Evolutionary conservation across 192 early-diverging fungal genomes (phyloP).

Genomic region (Cladochytrium replicatum): DNA sequence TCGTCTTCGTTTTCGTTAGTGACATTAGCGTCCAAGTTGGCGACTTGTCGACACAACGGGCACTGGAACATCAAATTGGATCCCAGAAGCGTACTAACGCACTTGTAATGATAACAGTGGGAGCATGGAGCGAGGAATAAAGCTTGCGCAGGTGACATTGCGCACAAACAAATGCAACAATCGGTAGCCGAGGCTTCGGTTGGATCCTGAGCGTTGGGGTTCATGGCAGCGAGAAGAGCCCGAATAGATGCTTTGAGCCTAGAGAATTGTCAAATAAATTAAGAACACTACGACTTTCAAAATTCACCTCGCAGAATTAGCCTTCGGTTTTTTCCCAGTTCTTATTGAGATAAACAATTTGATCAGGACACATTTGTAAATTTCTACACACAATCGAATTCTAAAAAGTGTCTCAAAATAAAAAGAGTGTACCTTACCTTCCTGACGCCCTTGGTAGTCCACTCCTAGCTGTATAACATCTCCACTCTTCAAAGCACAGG

Average conservation of each 20-base stretch:
- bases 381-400: constrained; percentile 41
- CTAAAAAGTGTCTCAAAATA: background rate
- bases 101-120: constrained; percentile 90
- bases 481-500: constrained; percentile 56
- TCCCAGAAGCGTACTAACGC: constrained; percentile 73
- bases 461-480: constrained; percentile 91
- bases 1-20: constrained; percentile 21
- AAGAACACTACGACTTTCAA: background rate
- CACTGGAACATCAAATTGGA: constrained; percentile 68
- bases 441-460: constrained; percentile 83
- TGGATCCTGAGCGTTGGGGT: constrained; percentile 15
- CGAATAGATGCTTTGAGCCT: constrained; percentile 2
- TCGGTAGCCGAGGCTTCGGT: constrained; percentile 33
- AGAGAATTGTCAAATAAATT: constrained; percentile 2
- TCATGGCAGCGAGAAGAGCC: constrained; percentile 15
- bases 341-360: constrained; percentile 27
- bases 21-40: constrained; percentile 77
- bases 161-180: constrained; percentile 86
- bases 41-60: constrained; percentile 84
- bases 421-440: constrained; percentile 35
- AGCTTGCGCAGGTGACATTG: constrained; percentile 78
- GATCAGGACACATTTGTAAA: constrained; percentile 91
- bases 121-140: constrained; percentile 89
- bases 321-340: constrained; percentile 12
- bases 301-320: constrained; percentile 15